Percentiles rank a stretch among this genome's conserved stretches.
Conservation (phyloP, 2,329 filamentous ascomycete species). For the Grosmannia penicillata region DNA sequence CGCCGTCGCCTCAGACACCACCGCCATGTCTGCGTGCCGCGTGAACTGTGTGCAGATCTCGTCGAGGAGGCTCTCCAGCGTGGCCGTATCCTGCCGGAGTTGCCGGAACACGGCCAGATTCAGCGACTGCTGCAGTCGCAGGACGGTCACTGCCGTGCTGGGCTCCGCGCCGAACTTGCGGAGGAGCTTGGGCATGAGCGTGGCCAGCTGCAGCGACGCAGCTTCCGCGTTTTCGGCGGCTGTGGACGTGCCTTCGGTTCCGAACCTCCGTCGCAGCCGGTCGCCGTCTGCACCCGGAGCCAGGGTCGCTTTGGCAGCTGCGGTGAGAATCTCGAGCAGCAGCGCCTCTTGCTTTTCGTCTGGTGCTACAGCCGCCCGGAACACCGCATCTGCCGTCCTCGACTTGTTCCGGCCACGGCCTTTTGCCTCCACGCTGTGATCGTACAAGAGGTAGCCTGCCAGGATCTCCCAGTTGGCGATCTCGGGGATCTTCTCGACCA, state of each 20-base stretch:
- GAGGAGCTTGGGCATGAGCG: constrained; percentile 67
- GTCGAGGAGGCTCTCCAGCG: constrained; percentile 68
- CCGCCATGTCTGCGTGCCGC: constrained; percentile 74
- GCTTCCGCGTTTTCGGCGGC: constrained; percentile 56
- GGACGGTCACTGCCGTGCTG: constrained; percentile 69
- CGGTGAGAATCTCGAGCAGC: constrained; percentile 73
- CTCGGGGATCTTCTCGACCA: constrained; percentile 71
- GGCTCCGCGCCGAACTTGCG: constrained; percentile 90
- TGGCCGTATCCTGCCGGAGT: constrained; percentile 69
- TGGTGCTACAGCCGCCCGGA: constrained; percentile 61
- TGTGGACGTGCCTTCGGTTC: constrained; percentile 32
- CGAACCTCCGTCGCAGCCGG: constrained; percentile 32
- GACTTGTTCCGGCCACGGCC: constrained; percentile 13
- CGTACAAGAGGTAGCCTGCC: constrained; percentile 80
- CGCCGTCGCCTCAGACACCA: constrained; percentile 69
- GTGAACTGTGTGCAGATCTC: constrained; percentile 91
- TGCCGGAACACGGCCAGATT: constrained; percentile 82
- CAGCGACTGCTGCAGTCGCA: constrained; percentile 73
- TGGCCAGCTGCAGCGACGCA: constrained; percentile 61
- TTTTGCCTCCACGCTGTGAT: constrained; percentile 57
- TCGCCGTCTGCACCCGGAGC: constrained; percentile 48
- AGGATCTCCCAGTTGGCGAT: constrained; percentile 78
- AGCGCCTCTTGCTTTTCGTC: constrained; percentile 66
- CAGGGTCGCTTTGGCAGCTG: constrained; percentile 63
- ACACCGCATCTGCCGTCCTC: constrained; percentile 35